Conservation (phyloP, 2,329 filamentous ascomycete species). For the Leptographium lundbergii region DNA sequence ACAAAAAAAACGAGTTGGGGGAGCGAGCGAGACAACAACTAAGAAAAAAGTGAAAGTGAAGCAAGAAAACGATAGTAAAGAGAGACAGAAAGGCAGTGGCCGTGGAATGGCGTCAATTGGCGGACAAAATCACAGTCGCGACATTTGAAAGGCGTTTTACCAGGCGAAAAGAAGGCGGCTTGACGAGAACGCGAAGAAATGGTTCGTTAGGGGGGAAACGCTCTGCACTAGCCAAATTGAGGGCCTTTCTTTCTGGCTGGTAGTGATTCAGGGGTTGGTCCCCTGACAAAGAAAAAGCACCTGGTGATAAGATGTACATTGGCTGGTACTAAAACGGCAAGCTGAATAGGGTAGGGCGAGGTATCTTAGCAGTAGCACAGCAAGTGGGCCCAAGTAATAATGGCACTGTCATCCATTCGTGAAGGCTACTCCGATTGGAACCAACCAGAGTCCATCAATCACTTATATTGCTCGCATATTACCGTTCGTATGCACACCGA, state of each 20-base stretch:
- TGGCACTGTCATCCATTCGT: no score
- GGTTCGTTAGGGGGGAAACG: not conserved
- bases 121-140: conserved; percentile 3
- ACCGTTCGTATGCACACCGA: no score
- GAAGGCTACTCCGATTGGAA: no score
- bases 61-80: not conserved
- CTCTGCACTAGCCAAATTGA: conserved; percentile 8
- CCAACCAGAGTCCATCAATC: no score
- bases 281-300: not conserved
- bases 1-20: not conserved
- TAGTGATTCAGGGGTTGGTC: conserved; percentile 2
- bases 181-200: conserved; percentile 1
- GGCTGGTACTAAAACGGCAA: no score
- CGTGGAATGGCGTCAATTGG: not conserved
- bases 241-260: conserved; percentile 3
- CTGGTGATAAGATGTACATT: not conserved
- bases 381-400: no score
- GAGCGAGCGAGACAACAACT: not conserved
- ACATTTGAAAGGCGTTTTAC: conserved; percentile 4
- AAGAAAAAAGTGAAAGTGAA: not conserved
- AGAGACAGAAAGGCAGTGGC: not conserved
- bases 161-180: conserved; percentile 5
- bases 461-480: no score
- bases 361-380: no score
- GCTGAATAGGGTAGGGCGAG: no score